These are phyloP conservation scores for Decorospora gaudefroyi DNA, from an alignment of 2,329 filamentous ascomycete genomes.

Conservation along the genomic window DNA sequence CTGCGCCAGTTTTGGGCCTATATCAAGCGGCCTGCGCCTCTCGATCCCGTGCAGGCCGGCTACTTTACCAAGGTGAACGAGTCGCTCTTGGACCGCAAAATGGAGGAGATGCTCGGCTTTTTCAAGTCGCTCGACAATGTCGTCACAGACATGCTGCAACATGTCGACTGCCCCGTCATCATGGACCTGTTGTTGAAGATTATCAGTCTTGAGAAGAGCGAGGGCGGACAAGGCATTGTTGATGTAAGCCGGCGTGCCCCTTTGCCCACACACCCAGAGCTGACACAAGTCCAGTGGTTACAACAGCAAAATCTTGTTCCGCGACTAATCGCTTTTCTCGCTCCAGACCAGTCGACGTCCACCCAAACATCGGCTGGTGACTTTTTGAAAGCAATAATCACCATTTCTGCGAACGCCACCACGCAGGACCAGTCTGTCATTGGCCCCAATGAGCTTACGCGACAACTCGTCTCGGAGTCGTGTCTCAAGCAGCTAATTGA, in stretches of 20 bases:
- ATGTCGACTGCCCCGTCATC: slow-evolving; percentile 96
- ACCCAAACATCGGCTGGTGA: slow-evolving; percentile 97
- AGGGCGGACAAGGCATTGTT: slow-evolving; percentile 88
- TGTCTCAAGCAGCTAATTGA: slow-evolving; percentile 84
- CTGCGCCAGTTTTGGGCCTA: slow-evolving; percentile 91
- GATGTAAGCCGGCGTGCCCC: slow-evolving; percentile 65
- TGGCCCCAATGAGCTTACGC: slow-evolving; percentile 93
- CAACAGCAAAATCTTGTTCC: slow-evolving; percentile 88
- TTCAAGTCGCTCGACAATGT: slow-evolving; percentile 83
- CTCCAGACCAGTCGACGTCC: slow-evolving; percentile 80
- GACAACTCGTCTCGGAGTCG: slow-evolving; percentile 84
- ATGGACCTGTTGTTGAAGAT: slow-evolving; percentile 98
- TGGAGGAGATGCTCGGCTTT: slow-evolving; percentile 91
- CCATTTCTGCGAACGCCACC: slow-evolving; percentile 96
- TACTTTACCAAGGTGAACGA: slow-evolving; percentile 99
- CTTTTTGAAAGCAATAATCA: slow-evolving; percentile 98
- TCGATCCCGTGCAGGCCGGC: slow-evolving; percentile 91
- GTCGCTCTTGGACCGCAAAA: slow-evolving; percentile 96
- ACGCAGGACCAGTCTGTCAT: slow-evolving; percentile 99
- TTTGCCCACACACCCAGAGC: neutral
- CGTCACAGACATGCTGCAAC: slow-evolving; percentile 81
- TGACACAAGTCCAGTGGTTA: slow-evolving; percentile 69
- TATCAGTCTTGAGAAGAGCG: slow-evolving; percentile 90
- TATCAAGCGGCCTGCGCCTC: slow-evolving; percentile 76
- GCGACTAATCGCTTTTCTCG: slow-evolving; percentile 81